Evolutionary conservation across 1,284 basidiomycete genomes (phyloP).

Genomic region (Ganoderma sp.): DNA sequence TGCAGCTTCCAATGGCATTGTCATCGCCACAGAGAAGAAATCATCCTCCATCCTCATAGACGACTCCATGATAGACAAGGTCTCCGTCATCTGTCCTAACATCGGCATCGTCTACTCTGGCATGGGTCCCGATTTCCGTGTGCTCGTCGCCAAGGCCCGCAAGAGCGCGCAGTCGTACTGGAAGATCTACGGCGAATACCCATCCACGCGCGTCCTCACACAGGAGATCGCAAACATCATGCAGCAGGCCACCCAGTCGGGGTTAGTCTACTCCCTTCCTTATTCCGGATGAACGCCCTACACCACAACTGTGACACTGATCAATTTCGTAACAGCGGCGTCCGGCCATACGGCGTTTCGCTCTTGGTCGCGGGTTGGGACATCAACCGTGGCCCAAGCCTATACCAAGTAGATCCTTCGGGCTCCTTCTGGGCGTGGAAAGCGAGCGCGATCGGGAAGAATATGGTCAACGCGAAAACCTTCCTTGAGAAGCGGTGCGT

Average conservation of each 20-base stretch:
- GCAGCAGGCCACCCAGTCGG: slow-evolving; percentile 99
- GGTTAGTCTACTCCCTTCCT: slow-evolving; percentile 59
- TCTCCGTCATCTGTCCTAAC: slow-evolving; percentile 96
- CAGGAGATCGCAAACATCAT: slow-evolving; percentile 98
- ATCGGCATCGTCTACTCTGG: slow-evolving; percentile 99
- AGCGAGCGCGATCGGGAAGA: slow-evolving; percentile 99
- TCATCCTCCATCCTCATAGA: slow-evolving; percentile 97
- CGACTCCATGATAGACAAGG: slow-evolving; percentile 97
- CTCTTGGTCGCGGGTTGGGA: slow-evolving; percentile 98
- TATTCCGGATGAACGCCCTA: slow-evolving; percentile 16
- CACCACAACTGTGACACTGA: slow-evolving; percentile 6
- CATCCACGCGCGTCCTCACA: slow-evolving; percentile 95
- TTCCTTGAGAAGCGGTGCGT: slow-evolving; percentile 96
- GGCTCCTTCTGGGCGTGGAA: slow-evolving; percentile 99
- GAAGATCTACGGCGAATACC: slow-evolving; percentile 99
- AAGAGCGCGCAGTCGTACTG: slow-evolving; percentile 99
- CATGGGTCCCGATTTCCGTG: slow-evolving; percentile 98
- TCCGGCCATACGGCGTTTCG: slow-evolving; percentile 97
- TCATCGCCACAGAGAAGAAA: slow-evolving; percentile 99
- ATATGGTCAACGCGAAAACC: slow-evolving; percentile 99
- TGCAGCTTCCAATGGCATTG: slow-evolving; percentile 96
- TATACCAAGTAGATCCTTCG: slow-evolving; percentile 99
- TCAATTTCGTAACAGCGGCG: slow-evolving; percentile 68
- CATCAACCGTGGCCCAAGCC: slow-evolving; percentile 84
- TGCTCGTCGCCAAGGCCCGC: slow-evolving; percentile 91